Conservation (phyloP, 495 filamentous ascomycete species). For the Lasiosphaeria hispida region DNA sequence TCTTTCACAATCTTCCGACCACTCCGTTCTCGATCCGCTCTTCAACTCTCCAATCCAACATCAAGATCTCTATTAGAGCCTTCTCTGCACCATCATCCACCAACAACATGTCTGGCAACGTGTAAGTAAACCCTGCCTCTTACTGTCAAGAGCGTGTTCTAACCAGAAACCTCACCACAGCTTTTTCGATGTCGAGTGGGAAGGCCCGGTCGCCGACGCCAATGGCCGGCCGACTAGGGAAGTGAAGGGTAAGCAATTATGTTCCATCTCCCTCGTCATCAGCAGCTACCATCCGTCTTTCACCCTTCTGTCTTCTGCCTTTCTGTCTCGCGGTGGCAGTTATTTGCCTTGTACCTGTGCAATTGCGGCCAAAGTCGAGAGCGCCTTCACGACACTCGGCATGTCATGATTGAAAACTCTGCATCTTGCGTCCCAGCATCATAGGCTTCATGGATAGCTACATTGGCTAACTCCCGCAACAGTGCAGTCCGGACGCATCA, state of each 20-base stretch:
- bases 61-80: conserved; percentile 31
- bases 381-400: neutral
- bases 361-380: neutral
- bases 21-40: conserved; percentile 29
- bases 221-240: conserved; percentile 54
- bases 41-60: conserved; percentile 24
- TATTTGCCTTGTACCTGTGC: neutral
- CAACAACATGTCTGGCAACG: conserved; percentile 31
- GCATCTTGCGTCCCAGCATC: neutral
- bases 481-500: conserved; percentile 79
- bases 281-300: neutral
- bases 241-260: conserved; percentile 57
- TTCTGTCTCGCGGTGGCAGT: neutral
- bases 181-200: conserved; percentile 55
- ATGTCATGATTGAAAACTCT: neutral
- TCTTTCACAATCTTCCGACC: conserved; percentile 34
- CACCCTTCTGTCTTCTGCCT: neutral
- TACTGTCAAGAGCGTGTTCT: conserved; percentile 1
- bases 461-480: conserved; percentile 23
- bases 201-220: conserved; percentile 60
- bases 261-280: conserved; percentile 14
- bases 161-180: conserved; percentile 18
- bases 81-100: conserved; percentile 28
- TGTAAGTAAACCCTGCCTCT: conserved; percentile 25
- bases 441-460: neutral